phyloP scores from a whole-genome alignment of 306 rosid genomes.

The Quercus gilva region DNA sequence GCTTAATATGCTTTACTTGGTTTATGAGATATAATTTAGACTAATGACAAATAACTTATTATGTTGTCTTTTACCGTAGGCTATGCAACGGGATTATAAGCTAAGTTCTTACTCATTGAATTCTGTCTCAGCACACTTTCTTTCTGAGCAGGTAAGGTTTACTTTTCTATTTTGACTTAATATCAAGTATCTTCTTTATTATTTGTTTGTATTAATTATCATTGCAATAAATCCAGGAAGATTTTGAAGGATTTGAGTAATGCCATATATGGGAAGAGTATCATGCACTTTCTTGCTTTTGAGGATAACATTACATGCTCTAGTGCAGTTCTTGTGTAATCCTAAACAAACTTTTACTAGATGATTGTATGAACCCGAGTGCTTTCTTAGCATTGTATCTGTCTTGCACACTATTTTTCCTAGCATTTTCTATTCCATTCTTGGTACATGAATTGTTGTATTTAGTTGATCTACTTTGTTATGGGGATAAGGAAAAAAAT shows the following conservation, averaged over 20 bases:
- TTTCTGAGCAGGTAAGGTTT: constrained; percentile 83
- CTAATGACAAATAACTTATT: constrained; percentile 20
- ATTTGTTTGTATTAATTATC: neutral
- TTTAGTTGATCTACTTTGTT: neutral
- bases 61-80: constrained; percentile 45
- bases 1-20: constrained; percentile 21
- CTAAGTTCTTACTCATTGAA: constrained; percentile 94
- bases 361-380: neutral
- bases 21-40: neutral
- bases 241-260: neutral
- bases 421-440: neutral
- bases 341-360: neutral
- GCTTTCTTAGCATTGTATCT: neutral
- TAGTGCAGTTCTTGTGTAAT: neutral
- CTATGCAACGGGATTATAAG: constrained; percentile 88
- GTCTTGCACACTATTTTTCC: neutral
- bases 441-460: neutral
- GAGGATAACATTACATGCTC: neutral
- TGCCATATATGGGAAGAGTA: constrained; percentile 9
- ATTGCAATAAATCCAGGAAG: constrained; percentile 9
- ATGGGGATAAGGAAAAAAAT: neutral
- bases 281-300: neutral
- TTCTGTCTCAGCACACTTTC: constrained; percentile 95
- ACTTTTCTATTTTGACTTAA: constrained; percentile 10
- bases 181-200: constrained; percentile 14